phyloP scores from a whole-genome alignment of 2,329 filamentous ascomycete species.

The Colletotrichum acutatum region DNA sequence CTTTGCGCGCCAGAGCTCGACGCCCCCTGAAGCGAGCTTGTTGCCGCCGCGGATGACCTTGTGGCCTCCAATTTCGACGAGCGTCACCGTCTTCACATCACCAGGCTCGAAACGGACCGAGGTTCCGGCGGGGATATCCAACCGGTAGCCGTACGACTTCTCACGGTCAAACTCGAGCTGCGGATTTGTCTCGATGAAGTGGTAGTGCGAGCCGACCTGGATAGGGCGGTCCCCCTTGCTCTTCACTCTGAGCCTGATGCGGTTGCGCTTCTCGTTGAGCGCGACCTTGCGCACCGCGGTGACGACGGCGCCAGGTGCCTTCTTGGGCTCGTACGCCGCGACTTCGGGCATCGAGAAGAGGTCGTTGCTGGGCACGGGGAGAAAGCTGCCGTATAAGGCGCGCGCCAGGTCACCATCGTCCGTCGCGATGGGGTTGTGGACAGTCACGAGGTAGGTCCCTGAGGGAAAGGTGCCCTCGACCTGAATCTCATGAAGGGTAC shows the following conservation, averaged over 20 bases:
- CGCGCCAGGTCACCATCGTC: constrained; percentile 89
- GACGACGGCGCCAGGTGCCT: constrained; percentile 83
- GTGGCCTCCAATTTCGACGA: constrained; percentile 88
- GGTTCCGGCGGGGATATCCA: constrained; percentile 92
- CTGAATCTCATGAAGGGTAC: constrained; percentile 85
- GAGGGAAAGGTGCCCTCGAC: constrained; percentile 93
- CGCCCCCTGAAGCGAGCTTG: constrained; percentile 75
- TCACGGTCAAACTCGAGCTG: constrained; percentile 88
- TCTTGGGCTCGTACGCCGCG: constrained; percentile 73
- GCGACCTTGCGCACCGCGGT: constrained; percentile 74
- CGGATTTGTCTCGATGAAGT: constrained; percentile 95
- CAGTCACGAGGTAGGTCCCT: constrained; percentile 93
- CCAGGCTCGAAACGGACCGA: constrained; percentile 95
- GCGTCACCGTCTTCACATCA: constrained; percentile 87
- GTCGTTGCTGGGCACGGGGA: constrained; percentile 78
- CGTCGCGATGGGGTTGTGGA: constrained; percentile 87
- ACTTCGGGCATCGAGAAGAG: constrained; percentile 74
- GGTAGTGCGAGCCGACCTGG: constrained; percentile 94
- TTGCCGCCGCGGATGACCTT: constrained; percentile 88
- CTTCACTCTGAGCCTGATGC: constrained; percentile 80
- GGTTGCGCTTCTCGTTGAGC: constrained; percentile 79
- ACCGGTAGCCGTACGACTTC: constrained; percentile 82
- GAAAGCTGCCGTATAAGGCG: constrained; percentile 90
- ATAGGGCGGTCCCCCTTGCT: constrained; percentile 91
- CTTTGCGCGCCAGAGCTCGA: constrained; percentile 72